These are phyloP conservation scores for Cutaneotrichosporon mucoides DNA, from an alignment of 1,284 basidiomycete genomes.

Conservation along the genomic window DNA sequence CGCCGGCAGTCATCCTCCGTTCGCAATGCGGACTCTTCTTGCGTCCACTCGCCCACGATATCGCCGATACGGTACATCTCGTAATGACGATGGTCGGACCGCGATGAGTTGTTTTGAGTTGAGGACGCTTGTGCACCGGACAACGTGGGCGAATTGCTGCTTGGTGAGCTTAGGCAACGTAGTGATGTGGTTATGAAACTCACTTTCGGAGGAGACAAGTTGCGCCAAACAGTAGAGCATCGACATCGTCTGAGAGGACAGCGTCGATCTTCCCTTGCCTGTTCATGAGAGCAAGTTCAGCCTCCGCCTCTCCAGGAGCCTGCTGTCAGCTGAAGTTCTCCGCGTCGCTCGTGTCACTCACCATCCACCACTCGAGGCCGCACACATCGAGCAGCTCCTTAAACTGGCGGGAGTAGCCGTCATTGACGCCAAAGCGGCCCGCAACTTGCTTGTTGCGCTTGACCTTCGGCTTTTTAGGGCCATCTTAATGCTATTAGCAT, in stretches of 20 bases:
- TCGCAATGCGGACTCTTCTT: constrained; percentile 23
- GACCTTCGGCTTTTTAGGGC: constrained; percentile 70
- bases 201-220: constrained; percentile 72
- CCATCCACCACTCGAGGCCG: constrained; percentile 79
- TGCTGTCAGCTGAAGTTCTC: constrained; percentile 32
- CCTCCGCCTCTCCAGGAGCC: constrained; percentile 95
- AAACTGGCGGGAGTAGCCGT: constrained; percentile 56
- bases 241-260: constrained; percentile 88
- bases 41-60: constrained; percentile 43
- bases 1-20: constrained; percentile 56
- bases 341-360: constrained; percentile 62
- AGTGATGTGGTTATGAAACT: too few relatives aligned
- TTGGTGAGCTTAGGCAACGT: constrained; percentile 4
- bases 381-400: constrained; percentile 79
- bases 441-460: constrained; percentile 65
- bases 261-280: constrained; percentile 77
- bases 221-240: constrained; percentile 87
- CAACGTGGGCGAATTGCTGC: constrained; percentile 66
- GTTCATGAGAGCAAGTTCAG: constrained; percentile 86
- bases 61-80: constrained; percentile 60
- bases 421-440: constrained; percentile 52
- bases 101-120: constrained; percentile 1
- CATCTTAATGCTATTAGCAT: constrained; percentile 52
- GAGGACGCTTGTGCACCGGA: constrained; percentile 51
- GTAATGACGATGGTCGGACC: constrained; percentile 61